Percentiles rank a stretch among this genome's conserved stretches.
Conservation (phyloP, 441 rosid genomes). For the Hura crepitans region DNA sequence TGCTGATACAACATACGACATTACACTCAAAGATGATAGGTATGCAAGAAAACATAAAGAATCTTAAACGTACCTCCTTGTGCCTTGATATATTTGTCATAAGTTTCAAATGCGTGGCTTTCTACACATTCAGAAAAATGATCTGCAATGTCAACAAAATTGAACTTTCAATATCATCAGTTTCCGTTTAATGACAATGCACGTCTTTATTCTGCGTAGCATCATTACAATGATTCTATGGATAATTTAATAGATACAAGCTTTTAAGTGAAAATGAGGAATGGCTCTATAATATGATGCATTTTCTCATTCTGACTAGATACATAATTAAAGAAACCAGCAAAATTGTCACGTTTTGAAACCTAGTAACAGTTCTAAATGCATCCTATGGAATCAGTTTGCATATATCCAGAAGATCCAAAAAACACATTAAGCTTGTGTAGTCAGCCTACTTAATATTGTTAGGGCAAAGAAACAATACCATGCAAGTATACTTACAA, state of each 20-base stretch:
- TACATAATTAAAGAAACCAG: not conserved
- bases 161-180: constrained; percentile 7
- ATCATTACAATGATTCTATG: not conserved
- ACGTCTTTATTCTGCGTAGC: not conserved
- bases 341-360: not conserved
- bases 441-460: not conserved
- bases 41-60: constrained; percentile 3
- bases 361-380: not conserved
- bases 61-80: constrained; percentile 53
- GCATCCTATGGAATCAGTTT: not conserved
- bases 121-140: constrained; percentile 97
- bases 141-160: constrained; percentile 44
- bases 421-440: not conserved
- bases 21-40: not conserved
- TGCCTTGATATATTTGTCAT: constrained; percentile 84
- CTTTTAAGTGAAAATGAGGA: not conserved
- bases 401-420: not conserved
- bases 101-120: constrained; percentile 81
- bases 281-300: not conserved
- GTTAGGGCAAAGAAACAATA: not conserved
- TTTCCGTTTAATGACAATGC: not conserved
- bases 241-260: not conserved
- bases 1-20: not conserved
- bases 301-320: not conserved
- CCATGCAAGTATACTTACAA: constrained; percentile 50